These are phyloP conservation scores for Colletotrichum scovillei DNA, from an alignment of 2,329 filamentous ascomycete genomes.

Conservation along the genomic window DNA sequence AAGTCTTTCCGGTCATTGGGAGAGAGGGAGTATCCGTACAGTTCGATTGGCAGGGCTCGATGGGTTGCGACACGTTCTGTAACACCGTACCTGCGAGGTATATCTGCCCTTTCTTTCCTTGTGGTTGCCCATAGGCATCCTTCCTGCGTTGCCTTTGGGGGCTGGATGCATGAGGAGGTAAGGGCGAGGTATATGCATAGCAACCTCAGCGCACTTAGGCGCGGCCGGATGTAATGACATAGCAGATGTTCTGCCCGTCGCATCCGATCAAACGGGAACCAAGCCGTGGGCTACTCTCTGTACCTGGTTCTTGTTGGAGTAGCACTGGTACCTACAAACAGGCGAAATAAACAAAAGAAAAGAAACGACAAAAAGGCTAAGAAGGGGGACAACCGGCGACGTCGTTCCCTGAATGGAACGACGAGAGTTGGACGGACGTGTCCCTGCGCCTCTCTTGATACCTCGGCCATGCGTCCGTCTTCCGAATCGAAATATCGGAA, in stretches of 20 bases:
- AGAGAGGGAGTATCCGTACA: background rate
- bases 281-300: background rate
- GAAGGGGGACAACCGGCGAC: background rate
- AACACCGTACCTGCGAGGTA: background rate
- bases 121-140: background rate
- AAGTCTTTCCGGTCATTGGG: background rate
- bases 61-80: background rate
- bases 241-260: constrained; percentile 17
- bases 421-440: background rate
- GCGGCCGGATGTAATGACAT: constrained; percentile 9
- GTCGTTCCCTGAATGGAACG: background rate
- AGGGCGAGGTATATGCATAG: background rate
- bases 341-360: background rate
- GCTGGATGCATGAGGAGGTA: constrained; percentile 16
- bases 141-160: background rate
- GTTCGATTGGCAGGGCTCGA: background rate
- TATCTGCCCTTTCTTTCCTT: background rate
- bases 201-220: background rate
- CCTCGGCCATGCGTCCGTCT: background rate
- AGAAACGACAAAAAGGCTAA: background rate
- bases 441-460: background rate
- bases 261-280: constrained; percentile 22
- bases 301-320: too few relatives aligned
- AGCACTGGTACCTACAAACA: background rate
- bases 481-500: background rate